A percentile compares a stretch with the other conserved stretches of the same genome.
phyloP scores from a whole-genome alignment of 2,329 filamentous ascomycete genomes.

The Elsinoe perseae region DNA sequence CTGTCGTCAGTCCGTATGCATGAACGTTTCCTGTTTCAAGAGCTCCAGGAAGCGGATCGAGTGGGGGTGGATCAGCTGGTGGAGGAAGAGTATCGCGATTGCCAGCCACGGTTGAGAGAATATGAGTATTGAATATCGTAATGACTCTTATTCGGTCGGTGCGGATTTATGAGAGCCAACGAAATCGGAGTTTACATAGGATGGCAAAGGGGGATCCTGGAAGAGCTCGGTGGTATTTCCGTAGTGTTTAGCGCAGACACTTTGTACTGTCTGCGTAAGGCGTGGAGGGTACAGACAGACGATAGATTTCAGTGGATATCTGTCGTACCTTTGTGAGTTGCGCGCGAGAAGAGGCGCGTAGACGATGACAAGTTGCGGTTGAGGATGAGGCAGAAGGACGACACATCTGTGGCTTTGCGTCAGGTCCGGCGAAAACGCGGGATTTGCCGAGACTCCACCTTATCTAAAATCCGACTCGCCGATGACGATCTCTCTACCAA shows the following conservation, averaged over 20 bases:
- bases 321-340: not conserved
- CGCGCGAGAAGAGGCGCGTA: not conserved
- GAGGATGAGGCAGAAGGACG: constrained; percentile 4
- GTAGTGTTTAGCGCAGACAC: not conserved
- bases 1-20: constrained; percentile 24
- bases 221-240: not conserved
- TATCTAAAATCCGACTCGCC: constrained; percentile 8
- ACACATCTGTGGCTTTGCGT: constrained; percentile 2
- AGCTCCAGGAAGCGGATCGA: constrained; percentile 3
- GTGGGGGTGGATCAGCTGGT: not conserved
- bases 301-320: not conserved
- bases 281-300: not conserved
- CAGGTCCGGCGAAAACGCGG: not conserved
- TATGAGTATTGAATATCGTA: not conserved
- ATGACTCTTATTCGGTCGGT: constrained; percentile 4
- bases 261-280: not conserved
- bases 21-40: constrained; percentile 20
- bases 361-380: not conserved
- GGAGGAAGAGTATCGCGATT: constrained; percentile 2
- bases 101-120: not conserved
- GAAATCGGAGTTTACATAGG: not conserved
- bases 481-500: not conserved
- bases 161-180: not conserved
- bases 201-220: not conserved
- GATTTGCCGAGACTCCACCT: not conserved